Conservation (phyloP, 306 rosid species). For the Quercus alba region DNA sequence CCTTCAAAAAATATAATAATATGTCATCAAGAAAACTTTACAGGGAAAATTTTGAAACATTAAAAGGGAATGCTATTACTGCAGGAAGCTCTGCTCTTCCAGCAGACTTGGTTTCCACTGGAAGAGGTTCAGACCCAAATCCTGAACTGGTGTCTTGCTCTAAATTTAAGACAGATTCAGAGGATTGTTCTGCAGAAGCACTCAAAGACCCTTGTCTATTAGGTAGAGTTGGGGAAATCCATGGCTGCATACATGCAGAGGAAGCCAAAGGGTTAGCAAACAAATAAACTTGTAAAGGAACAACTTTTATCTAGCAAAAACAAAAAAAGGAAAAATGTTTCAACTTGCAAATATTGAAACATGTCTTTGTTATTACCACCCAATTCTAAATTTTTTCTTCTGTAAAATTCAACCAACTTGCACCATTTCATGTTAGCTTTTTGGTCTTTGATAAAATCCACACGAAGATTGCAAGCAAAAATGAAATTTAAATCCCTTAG, state of each 20-base stretch:
- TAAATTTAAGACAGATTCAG: constrained; percentile 37
- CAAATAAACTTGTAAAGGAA: background rate
- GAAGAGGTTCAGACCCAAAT: constrained; percentile 29
- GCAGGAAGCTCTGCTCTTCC: constrained; percentile 71
- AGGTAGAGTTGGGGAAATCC: constrained; percentile 17
- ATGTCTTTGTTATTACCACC: background rate
- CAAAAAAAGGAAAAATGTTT: background rate
- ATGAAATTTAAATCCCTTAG: background rate
- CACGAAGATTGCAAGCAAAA: background rate
- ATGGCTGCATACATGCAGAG: constrained; percentile 31
- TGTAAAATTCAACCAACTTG: background rate
- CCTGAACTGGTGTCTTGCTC: constrained; percentile 28
- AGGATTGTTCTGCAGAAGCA: constrained; percentile 25
- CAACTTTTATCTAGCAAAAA: background rate
- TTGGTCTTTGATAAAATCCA: background rate
- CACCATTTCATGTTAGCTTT: background rate
- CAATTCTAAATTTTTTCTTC: background rate
- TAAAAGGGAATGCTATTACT: constrained; percentile 37
- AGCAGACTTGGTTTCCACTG: constrained; percentile 28
- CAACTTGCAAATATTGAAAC: background rate
- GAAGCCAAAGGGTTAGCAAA: constrained; percentile 13
- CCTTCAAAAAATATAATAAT: constrained; percentile 46
- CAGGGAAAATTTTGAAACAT: constrained; percentile 5
- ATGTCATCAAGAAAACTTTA: background rate
- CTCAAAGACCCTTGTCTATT: constrained; percentile 27